Percentiles rank a stretch among this genome's conserved stretches.
Evolutionary conservation across 805 yeast species (phyloP).

Genomic region (Zygosaccharomyces siamensis): DNA sequence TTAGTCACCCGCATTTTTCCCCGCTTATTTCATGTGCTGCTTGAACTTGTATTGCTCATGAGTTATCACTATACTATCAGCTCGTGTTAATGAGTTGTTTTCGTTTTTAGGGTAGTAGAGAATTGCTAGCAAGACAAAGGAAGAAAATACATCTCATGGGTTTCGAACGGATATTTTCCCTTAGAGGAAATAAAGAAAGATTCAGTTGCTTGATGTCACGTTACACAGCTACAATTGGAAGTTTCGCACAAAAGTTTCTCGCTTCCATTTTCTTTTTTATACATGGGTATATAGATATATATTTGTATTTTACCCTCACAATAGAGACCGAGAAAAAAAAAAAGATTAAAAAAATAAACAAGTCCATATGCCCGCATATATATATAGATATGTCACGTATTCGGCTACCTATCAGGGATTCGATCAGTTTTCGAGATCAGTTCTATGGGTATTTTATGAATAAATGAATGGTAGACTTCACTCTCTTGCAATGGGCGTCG

Average conservation of each 20-base stretch:
- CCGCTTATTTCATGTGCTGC: too few relatives aligned
- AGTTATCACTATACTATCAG: too few relatives aligned
- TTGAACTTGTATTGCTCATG: too few relatives aligned
- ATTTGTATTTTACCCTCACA: not conserved
- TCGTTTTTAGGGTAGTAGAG: too few relatives aligned
- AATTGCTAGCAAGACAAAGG: not conserved
- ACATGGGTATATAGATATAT: not conserved
- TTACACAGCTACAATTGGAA: not conserved
- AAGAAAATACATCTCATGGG: not conserved
- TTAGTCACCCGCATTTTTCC: not conserved
- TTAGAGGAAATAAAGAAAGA: not conserved
- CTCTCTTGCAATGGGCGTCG: slow-evolving; percentile 5
- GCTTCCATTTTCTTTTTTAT: not conserved
- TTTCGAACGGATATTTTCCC: not conserved
- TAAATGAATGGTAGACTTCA: not conserved
- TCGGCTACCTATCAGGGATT: not conserved
- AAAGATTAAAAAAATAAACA: not conserved
- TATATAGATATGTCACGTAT: not conserved
- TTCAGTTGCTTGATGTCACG: not conserved
- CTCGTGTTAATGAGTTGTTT: too few relatives aligned
- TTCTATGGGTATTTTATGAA: not conserved
- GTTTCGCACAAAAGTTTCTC: not conserved
- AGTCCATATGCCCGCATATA: not conserved
- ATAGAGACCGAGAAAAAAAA: not conserved
- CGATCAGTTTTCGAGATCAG: not conserved